These are phyloP conservation scores for Podospora pseudocomata DNA, from an alignment of 495 filamentous ascomycete species.

Conservation along the genomic window DNA sequence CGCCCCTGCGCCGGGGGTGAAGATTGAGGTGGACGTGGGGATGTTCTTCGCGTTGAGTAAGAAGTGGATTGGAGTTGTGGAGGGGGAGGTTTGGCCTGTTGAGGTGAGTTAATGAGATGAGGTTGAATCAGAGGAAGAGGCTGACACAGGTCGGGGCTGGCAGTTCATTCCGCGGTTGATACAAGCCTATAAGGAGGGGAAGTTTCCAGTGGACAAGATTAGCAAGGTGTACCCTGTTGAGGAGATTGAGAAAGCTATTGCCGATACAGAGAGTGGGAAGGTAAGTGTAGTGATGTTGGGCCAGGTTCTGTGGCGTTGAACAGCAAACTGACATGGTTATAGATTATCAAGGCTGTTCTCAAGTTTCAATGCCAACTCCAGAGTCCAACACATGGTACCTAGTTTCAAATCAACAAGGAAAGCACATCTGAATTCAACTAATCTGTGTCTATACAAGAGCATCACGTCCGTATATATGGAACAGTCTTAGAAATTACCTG, in stretches of 20 bases:
- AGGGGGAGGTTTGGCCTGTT: conserved; percentile 17
- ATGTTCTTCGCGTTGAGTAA: conserved; percentile 21
- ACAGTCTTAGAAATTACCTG: no score
- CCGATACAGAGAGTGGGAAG: conserved; percentile 37
- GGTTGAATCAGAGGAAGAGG: neutral
- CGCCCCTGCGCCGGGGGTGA: neutral
- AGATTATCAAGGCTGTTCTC: conserved; percentile 16
- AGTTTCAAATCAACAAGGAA: no score
- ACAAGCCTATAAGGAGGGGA: conserved; percentile 37
- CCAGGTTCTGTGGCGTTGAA: neutral
- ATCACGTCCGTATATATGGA: no score
- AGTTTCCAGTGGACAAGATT: conserved; percentile 41
- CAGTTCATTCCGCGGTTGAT: conserved; percentile 39
- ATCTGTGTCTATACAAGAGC: no score
- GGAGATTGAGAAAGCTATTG: conserved; percentile 39
- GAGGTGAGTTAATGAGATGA: conserved; percentile 3
- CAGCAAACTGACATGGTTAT: neutral
- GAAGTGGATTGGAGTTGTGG: conserved; percentile 26
- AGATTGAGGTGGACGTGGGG: conserved; percentile 5
- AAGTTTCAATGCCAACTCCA: conserved; percentile 1
- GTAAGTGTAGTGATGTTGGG: conserved; percentile 18
- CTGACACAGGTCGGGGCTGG: neutral
- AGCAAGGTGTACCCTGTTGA: conserved; percentile 42
- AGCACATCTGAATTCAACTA: no score
- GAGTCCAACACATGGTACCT: no score